phyloP scores from a whole-genome alignment of 192 early-diverging fungal species.

The Backusella tuberculispora region DNA sequence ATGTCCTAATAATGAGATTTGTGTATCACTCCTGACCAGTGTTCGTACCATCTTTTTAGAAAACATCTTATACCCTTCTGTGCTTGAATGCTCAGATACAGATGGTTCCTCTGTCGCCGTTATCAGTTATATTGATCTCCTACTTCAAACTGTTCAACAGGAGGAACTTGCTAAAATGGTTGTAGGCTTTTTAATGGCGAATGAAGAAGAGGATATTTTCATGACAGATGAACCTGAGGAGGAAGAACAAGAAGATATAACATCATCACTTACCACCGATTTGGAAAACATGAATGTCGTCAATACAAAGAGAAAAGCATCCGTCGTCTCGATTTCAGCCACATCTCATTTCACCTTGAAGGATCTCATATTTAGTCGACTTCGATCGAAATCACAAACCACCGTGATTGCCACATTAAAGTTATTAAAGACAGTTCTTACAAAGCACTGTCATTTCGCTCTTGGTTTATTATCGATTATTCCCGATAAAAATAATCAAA shows the following conservation, averaged over 20 bases:
- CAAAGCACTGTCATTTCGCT: slow-evolving; percentile 77
- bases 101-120: slow-evolving; percentile 90
- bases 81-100: slow-evolving; percentile 87
- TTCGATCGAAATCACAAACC: slow-evolving; percentile 85
- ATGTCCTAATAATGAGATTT: slow-evolving; percentile 71
- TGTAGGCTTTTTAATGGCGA: slow-evolving; percentile 78
- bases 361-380: slow-evolving; percentile 84
- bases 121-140: slow-evolving; percentile 87
- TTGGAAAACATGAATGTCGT: slow-evolving; percentile 12
- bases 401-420: slow-evolving; percentile 86
- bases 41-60: slow-evolving; percentile 82
- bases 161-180: slow-evolving; percentile 75
- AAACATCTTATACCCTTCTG: slow-evolving; percentile 84
- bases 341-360: slow-evolving; percentile 69
- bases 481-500: slow-evolving; percentile 41
- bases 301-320: slow-evolving; percentile 3
- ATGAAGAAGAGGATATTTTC: slow-evolving; percentile 45
- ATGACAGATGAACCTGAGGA: neutral
- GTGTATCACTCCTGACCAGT: slow-evolving; percentile 59
- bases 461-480: slow-evolving; percentile 78
- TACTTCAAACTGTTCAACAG: slow-evolving; percentile 75
- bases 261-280: neutral
- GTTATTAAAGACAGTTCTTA: slow-evolving; percentile 74
- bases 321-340: slow-evolving; percentile 29
- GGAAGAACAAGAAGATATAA: neutral